phyloP scores from a whole-genome alignment of 192 early-diverging fungal genomes.

The Spizellomyces punctatus region DNA sequence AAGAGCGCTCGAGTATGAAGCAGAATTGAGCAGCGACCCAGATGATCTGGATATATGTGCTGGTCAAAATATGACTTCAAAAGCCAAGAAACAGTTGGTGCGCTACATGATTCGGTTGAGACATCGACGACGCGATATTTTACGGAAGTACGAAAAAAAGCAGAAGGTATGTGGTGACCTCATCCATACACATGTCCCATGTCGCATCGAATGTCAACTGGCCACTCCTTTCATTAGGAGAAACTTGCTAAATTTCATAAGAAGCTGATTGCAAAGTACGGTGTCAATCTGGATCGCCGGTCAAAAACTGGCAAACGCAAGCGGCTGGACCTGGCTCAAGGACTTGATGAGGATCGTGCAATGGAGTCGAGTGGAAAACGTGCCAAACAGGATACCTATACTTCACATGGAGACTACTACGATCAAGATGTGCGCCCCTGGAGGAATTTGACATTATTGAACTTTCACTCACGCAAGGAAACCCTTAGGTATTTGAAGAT shows the following conservation, averaged over 20 bases:
- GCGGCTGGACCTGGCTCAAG: not conserved
- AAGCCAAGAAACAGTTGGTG: constrained; percentile 8
- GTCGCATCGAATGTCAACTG: no score
- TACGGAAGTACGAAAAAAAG: constrained; percentile 7
- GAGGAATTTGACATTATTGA: no score
- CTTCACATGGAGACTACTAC: no score
- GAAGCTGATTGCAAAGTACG: constrained; percentile 12
- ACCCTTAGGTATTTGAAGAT: not conserved
- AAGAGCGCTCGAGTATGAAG: not conserved
- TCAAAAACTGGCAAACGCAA: not conserved
- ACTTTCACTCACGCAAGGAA: no score
- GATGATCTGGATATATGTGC: constrained; percentile 9
- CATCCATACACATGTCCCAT: no score
- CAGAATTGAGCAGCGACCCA: constrained; percentile 2
- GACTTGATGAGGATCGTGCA: no score
- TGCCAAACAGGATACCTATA: no score
- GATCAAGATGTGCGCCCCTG: no score
- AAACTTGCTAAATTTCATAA: constrained; percentile 12
- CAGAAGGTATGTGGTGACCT: not conserved
- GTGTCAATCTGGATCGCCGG: not conserved
- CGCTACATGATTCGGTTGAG: constrained; percentile 14
- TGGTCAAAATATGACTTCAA: not conserved
- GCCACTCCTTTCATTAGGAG: no score
- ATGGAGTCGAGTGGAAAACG: no score
- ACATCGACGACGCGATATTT: constrained; percentile 1